Evolutionary conservation across 768 basidiomycete species (phyloP), one percentile per base, ranked within the genome.

Genomic region (Xerocomus spinulosus): DNA sequence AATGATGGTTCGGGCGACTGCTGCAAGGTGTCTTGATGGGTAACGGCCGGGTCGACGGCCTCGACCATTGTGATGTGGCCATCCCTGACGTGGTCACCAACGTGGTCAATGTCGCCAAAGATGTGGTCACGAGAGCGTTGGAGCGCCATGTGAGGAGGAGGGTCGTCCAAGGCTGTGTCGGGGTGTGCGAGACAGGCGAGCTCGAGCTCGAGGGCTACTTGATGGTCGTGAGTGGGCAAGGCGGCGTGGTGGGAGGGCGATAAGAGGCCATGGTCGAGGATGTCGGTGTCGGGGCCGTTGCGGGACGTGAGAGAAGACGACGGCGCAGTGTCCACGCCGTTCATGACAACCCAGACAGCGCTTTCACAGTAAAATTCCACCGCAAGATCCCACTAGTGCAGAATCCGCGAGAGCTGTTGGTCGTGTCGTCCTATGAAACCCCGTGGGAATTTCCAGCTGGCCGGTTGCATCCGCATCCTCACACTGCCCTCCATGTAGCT

Each of bases 1-100:
- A 83, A 79, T 58, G 85, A 82, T 43, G 74, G 71, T 49, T 87
- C 85, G 6, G 78, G 69, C 52, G 77, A 64, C 74, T 78, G 85
- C 37, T 82, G 82, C 58, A 78, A 78, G 23, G 72, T 64, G 46
- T 84, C 84, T 56, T 85, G 83, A 33, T 66, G 62, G 26, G 62
- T 65, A 45, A 68, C 71, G 44, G 67, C 67, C 13, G 66, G 70
- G 40, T 70, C 69, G 48, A 67, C 66, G 44, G 66, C 56, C 63
- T 67, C 65, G 55, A 69, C 56, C 54, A 67, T 56, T 46, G 56
- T 52, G 49, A 69, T 65, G 46, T 59, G 63, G 57, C 59, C 53
- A 40, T 67, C 58, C 51, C 67, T 69, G 56, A 47, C 46, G 43
- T 61, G 58, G 56, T 56, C 65, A 54, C 49, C 53, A 65, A 68